Evolutionary conservation across 345 rosid species (phyloP).

Genomic region (Salix caprea): DNA sequence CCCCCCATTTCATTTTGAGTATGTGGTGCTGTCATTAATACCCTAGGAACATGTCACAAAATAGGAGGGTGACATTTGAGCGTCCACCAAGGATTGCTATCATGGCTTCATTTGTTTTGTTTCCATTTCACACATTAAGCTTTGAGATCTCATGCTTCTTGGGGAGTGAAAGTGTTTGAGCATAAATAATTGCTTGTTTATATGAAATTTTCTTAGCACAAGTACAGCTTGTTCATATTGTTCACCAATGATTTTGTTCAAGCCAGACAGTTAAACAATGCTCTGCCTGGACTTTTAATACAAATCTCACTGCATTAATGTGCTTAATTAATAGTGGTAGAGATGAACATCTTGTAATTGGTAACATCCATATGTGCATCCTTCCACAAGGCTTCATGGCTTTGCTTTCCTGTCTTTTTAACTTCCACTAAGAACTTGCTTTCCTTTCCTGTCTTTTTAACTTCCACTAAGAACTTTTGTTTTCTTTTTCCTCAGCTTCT

Average conservation of each 20-base stretch:
- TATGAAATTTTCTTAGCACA: background rate
- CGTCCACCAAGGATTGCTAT: background rate
- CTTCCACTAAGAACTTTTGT: too few species aligned
- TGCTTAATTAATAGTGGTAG: background rate
- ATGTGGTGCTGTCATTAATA: too few species aligned
- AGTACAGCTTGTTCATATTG: background rate
- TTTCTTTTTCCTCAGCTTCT: too few species aligned
- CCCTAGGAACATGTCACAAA: too few species aligned
- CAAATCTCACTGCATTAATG: background rate
- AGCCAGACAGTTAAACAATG: too few species aligned
- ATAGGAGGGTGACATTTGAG: too few species aligned
- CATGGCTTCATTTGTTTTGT: background rate
- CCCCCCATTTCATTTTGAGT: too few species aligned
- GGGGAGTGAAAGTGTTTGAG: background rate
- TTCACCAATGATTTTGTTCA: background rate
- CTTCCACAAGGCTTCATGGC: too few species aligned
- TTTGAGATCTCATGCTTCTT: background rate
- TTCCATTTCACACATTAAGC: background rate
- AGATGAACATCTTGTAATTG: background rate
- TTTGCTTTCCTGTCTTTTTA: too few species aligned
- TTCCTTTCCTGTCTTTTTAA: too few species aligned
- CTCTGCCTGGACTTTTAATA: background rate
- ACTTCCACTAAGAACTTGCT: too few species aligned
- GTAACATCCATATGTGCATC: too few species aligned
- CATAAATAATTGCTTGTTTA: background rate